Base-by-base conservation (phyloP, 164 flowering plant genomes). In the Piper longum region DNA sequence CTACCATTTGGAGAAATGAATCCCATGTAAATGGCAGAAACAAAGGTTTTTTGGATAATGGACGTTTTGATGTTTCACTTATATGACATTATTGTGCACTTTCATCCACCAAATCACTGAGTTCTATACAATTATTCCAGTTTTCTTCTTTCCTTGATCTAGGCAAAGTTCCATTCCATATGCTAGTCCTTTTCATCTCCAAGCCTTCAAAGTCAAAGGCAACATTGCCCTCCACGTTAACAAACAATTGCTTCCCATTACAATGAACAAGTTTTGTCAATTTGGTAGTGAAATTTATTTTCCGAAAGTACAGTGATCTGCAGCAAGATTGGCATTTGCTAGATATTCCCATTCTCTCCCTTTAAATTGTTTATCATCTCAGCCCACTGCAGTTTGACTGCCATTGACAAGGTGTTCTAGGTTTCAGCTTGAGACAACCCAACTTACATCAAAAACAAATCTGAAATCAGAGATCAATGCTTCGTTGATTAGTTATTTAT, bases 361-460 rank as follows among this genome's bases (percentile, higher is more conserved):
- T 54, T 62, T 63, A 16, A 17, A 41, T 60, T 69, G 71, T 8
- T 57, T 41, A 52, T 36, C 45, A 40, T 14, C 69, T 40, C 69
- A 66, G 64, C n/a, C 56, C 58, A 36, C 70, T 56, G 42, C 60
- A 51, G 52, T 58, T 43, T 48, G 67, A 64, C 55, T 62, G 59
- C 67, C 57, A 48, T 60, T 62, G 11, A 65, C 77, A 41, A 62
- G 64, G 69, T 72, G 71, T 61, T 75, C 66, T 9, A 76, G 43
- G 69, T 70, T 76, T 70, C 80, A 80, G 67, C 79, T 82, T 62
- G 92, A 80, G 67, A 90, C 73, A 17, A 80, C 70, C 68, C 64
- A 79, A 77, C 83, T 93, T 43, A 91, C 97, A 80, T 90, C 99
- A 70, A 88, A 84, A 57, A 90, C 82, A 68, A 93, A 83, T 76